Conservation (phyloP, 2,329 filamentous ascomycete species). For the Clonostachys solani region DNA sequence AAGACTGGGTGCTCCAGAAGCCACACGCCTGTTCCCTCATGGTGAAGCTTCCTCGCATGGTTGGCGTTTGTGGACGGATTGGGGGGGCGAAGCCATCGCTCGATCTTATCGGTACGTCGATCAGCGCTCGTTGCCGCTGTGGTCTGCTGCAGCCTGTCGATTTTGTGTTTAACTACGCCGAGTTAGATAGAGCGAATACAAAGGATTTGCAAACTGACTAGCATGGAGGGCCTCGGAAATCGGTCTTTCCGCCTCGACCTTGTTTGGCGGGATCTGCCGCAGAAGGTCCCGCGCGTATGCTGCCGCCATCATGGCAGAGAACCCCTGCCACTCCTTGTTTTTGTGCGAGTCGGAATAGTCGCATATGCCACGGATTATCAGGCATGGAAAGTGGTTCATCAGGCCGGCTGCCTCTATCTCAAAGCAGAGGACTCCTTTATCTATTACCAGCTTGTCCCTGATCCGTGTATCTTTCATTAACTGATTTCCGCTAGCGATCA, state of each 20-base stretch:
- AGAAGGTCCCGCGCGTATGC: conserved; percentile 14
- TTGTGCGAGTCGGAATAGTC: conserved; percentile 24
- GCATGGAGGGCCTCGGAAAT: conserved; percentile 1
- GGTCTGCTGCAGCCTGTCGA: background rate
- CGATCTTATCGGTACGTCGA: background rate
- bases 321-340: conserved; percentile 15
- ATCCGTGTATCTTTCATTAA: conserved; percentile 26
- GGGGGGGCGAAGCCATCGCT: background rate
- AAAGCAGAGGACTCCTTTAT: conserved; percentile 3
- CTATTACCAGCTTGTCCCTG: background rate
- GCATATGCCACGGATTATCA: conserved; percentile 22
- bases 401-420: conserved; percentile 1
- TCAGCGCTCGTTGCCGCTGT: background rate
- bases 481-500: conserved; percentile 23
- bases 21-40: background rate
- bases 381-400: conserved; percentile 14
- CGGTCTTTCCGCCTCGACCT: background rate
- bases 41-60: background rate
- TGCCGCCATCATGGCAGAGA: conserved; percentile 14
- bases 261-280: background rate
- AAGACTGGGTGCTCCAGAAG: background rate
- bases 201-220: background rate
- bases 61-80: conserved; percentile 1
- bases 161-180: background rate
- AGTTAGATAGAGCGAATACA: background rate